phyloP scores from a whole-genome alignment of 1,284 basidiomycete species.

The Ceratobasidium sp. region DNA sequence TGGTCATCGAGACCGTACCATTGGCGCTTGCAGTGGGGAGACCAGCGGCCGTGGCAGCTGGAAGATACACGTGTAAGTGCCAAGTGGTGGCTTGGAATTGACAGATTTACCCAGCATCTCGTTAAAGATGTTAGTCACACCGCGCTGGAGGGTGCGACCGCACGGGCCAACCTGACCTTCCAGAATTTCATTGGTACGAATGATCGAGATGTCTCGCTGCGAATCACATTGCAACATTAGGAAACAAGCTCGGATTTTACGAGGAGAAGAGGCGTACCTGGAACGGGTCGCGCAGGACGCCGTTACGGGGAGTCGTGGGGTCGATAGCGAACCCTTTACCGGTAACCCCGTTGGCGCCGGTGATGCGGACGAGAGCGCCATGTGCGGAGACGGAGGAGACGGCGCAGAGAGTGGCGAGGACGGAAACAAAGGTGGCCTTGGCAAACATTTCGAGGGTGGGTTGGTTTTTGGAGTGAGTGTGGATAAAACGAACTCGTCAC shows the following conservation, averaged over 20 bases:
- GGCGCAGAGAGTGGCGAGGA: not conserved
- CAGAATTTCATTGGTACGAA: not conserved
- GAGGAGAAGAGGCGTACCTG: not conserved
- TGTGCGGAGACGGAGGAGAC: constrained; percentile 46
- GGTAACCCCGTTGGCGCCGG: constrained; percentile 44
- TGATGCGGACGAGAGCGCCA: constrained; percentile 49
- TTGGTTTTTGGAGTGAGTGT: not conserved
- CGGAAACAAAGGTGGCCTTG: not conserved
- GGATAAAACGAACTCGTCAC: constrained; percentile 31
- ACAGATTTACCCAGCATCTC: too few relatives aligned
- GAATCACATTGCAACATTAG: too few relatives aligned
- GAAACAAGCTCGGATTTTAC: too few relatives aligned
- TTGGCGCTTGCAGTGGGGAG: constrained; percentile 48
- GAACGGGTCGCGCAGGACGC: too few relatives aligned
- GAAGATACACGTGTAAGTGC: not conserved
- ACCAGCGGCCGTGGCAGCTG: constrained; percentile 49
- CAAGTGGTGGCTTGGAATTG: not conserved
- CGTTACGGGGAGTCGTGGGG: too few relatives aligned
- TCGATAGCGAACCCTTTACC: too few relatives aligned
- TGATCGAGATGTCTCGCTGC: too few relatives aligned
- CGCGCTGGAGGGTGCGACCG: too few relatives aligned
- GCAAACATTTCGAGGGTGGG: not conserved
- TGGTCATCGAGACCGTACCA: constrained; percentile 51
- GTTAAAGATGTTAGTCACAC: too few relatives aligned
- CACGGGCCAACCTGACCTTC: not conserved